Conservation (phyloP, 2,329 filamentous ascomycete genomes). For the Fusarium robinianum region DNA sequence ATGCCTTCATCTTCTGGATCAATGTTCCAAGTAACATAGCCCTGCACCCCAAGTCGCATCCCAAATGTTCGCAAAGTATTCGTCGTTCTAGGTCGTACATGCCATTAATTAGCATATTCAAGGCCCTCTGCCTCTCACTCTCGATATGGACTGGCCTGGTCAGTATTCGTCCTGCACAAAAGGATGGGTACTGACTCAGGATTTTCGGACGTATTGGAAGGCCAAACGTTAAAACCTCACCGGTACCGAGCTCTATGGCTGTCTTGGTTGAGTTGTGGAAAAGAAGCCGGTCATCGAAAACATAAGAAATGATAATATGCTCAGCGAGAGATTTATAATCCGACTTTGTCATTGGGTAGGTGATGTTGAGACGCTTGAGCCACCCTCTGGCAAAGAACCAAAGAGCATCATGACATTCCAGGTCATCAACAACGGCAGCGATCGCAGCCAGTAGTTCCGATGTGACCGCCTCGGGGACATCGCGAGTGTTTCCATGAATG, state of each 20-base stretch:
- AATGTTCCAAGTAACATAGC: constrained; percentile 9
- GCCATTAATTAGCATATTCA: not conserved
- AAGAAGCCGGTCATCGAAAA: constrained; percentile 4
- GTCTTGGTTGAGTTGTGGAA: constrained; percentile 6
- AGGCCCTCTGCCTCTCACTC: not conserved
- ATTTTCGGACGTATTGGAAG: constrained; percentile 10
- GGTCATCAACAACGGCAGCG: constrained; percentile 23
- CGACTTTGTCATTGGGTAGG: no score
- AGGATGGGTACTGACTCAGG: not conserved
- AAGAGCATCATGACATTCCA: constrained; percentile 24
- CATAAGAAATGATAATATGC: constrained; percentile 17
- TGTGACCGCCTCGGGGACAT: constrained; percentile 4
- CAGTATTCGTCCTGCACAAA: not conserved
- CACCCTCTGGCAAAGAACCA: constrained; percentile 15
- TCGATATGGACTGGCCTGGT: constrained; percentile 1
- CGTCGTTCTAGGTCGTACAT: not conserved
- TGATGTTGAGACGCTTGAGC: constrained; percentile 1
- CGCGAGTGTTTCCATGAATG: constrained; percentile 18
- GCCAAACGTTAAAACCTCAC: not conserved
- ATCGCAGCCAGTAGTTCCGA: constrained; percentile 15
- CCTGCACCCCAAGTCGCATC: constrained; percentile 7
- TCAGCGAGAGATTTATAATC: constrained; percentile 6
- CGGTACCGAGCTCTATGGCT: not conserved
- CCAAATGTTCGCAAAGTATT: not conserved
- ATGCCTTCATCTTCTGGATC: constrained; percentile 1